These are phyloP conservation scores for Cucumis hystrix DNA, from an alignment of 306 rosid species.

Conservation along the genomic window DNA sequence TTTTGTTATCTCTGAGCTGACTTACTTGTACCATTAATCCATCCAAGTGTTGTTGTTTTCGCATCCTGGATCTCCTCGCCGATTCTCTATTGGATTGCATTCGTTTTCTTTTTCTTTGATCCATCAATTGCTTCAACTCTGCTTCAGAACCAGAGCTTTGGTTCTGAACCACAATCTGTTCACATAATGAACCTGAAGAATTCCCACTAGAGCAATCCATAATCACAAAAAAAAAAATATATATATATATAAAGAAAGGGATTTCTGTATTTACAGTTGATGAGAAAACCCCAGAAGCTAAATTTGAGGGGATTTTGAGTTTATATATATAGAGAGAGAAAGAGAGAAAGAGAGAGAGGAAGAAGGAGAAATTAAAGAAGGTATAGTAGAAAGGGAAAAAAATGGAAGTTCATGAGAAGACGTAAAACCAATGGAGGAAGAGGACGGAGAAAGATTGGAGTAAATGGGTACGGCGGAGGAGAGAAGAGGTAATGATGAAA, in stretches of 20 bases:
- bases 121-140: slow-evolving; percentile 25
- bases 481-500: slow-evolving; percentile 42
- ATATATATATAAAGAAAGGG: neutral
- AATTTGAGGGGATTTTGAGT: neutral
- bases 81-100: slow-evolving; percentile 51
- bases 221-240: neutral
- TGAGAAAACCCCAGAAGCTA: neutral
- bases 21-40: slow-evolving; percentile 25
- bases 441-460: slow-evolving; percentile 60
- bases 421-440: slow-evolving; percentile 62
- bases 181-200: slow-evolving; percentile 16
- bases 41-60: slow-evolving; percentile 40
- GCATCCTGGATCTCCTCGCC: slow-evolving; percentile 41
- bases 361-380: neutral
- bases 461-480: slow-evolving; percentile 49
- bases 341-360: slow-evolving; percentile 2
- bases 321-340: neutral
- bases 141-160: slow-evolving; percentile 43
- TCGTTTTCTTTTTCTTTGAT: slow-evolving; percentile 42
- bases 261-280: neutral
- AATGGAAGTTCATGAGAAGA: slow-evolving; percentile 28
- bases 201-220: slow-evolving; percentile 42
- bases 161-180: slow-evolving; percentile 1
- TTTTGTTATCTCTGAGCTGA: slow-evolving; percentile 22
- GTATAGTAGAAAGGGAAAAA: neutral